phyloP scores from a whole-genome alignment of 257 asterid species.

The Fraxinus pennsylvanica region DNA sequence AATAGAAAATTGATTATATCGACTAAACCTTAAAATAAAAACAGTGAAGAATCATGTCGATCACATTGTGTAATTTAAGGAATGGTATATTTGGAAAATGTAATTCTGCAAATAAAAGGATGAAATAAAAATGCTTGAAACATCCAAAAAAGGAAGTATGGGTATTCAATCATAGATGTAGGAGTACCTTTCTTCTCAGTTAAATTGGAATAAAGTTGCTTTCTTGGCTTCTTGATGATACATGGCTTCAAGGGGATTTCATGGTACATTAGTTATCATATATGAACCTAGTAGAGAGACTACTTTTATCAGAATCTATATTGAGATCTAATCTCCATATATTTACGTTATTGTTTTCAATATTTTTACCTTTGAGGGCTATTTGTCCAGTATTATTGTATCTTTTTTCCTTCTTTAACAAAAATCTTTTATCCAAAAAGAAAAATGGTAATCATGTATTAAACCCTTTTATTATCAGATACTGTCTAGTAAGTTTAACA shows the following conservation, averaged over 20 bases:
- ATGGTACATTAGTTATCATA: background rate
- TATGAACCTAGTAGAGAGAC: background rate
- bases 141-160: too few relatives aligned
- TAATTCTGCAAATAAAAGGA: background rate
- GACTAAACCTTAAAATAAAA: background rate
- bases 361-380: background rate
- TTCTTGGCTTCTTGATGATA: background rate
- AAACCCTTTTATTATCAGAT: background rate
- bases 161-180: too few relatives aligned
- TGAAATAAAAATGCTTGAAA: too few relatives aligned
- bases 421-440: background rate
- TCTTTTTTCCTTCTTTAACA: background rate
- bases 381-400: background rate
- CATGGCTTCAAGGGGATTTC: background rate
- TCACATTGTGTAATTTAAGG: background rate
- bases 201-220: background rate
- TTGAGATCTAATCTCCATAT: background rate
- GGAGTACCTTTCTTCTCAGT: too few relatives aligned
- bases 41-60: background rate
- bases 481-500: background rate
- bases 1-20: background rate
- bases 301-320: background rate
- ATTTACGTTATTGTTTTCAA: background rate
- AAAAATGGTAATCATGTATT: background rate
- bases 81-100: background rate